A percentile compares a stretch with the other conserved stretches of the same genome.
phyloP scores from a whole-genome alignment of 805 yeast genomes.

The Kodamaea neixiangensis region DNA sequence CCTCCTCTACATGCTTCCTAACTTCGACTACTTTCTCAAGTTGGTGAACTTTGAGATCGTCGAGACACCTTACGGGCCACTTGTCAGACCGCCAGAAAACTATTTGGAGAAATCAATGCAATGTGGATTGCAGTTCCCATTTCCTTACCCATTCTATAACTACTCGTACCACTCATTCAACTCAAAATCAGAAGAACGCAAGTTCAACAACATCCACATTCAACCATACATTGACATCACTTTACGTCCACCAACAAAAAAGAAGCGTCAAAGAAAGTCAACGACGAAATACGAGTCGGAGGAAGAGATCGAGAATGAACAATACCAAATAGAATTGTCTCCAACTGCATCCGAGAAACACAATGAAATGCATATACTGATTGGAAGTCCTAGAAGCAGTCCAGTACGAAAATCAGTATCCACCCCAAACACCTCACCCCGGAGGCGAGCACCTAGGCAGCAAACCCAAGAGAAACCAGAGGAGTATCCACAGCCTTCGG shows the following conservation, averaged over 20 bases:
- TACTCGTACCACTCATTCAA: conserved; percentile 43
- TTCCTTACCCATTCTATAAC: conserved; percentile 48
- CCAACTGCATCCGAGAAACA: background rate
- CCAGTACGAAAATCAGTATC: background rate
- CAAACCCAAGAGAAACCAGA: background rate
- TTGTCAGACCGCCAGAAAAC: conserved; percentile 43
- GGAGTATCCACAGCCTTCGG: background rate
- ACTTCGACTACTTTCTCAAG: conserved; percentile 34
- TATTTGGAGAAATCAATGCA: conserved; percentile 35
- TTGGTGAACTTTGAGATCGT: conserved; percentile 36
- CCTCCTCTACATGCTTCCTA: conserved; percentile 33
- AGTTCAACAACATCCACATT: conserved; percentile 28
- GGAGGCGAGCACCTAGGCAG: conserved; percentile 1
- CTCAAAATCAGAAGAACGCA: conserved; percentile 25
- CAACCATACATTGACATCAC: conserved; percentile 40
- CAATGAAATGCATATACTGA: background rate
- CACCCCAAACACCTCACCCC: conserved; percentile 1
- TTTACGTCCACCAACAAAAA: conserved; percentile 20
- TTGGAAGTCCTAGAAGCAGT: background rate
- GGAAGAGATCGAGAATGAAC: conserved; percentile 12
- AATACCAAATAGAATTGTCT: conserved; percentile 5
- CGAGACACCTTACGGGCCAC: conserved; percentile 38
- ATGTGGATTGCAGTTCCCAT: conserved; percentile 45
- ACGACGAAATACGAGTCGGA: conserved; percentile 12
- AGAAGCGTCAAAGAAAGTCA: conserved; percentile 6